Evolutionary conservation across 2,329 filamentous ascomycete genomes (phyloP), one percentile per base, ranked within the genome.

Genomic region (Exophiala calicioides): DNA sequence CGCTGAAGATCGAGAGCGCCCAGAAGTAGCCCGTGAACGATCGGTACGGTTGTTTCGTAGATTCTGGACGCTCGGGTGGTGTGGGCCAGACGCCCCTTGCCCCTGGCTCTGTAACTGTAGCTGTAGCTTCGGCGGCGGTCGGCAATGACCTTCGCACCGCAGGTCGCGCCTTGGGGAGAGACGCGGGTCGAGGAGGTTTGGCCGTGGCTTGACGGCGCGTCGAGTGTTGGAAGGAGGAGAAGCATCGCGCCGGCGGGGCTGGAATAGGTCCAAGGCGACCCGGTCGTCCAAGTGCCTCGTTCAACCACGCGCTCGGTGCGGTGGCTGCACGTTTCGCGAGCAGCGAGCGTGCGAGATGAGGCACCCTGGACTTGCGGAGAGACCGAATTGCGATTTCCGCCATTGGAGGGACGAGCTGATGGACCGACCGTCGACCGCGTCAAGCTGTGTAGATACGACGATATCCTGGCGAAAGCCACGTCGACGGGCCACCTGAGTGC

Each of bases 1-100:
- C 66, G 38, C 68, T 61, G 38, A 66, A 60, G 30, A 72, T 53
- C 3, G 66, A 69, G 10, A 68, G 50, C 12, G 65, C 57, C 33
- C 67, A 69, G 51, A 72, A 60, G 13, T 62, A 59, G 31, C 59
- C 56, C 3, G 66, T 48, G 31, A 46, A 53, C 9, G 43, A 50
- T 16, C 19, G 27, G 9, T 7, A 15, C 8, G 18, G 19, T 37
- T n/a, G n/a, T n/a, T n/a, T n/a, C n/a, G n/a, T n/a, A n/a, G n/a
- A n/a, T n/a, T n/a, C n/a, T n/a, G n/a, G n/a, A n/a, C n/a, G n/a
- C n/a, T n/a, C n/a, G n/a, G n/a, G n/a, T n/a, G n/a, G n/a, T n/a
- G n/a, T n/a, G n/a, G n/a, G n/a, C n/a, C n/a, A n/a, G n/a, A n/a
- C n/a, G n/a, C n/a, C n/a, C n/a, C n/a, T n/a, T n/a, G n/a, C n/a